A percentile compares a stretch with the other conserved stretches of the same genome.
phyloP scores from a whole-genome alignment of 208 protist genomes.

The Phytomonas serpens region DNA sequence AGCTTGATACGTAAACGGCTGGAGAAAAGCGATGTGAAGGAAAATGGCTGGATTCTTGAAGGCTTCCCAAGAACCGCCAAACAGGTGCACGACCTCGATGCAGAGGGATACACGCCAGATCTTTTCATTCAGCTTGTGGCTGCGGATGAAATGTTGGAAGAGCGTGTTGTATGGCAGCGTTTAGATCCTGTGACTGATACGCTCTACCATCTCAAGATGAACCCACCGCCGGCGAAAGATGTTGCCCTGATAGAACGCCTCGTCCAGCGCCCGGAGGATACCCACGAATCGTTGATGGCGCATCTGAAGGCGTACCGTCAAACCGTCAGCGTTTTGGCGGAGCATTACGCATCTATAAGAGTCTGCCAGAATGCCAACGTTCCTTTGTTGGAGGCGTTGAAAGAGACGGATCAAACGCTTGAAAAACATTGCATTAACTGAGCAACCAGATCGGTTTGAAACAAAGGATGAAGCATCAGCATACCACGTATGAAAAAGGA shows the following conservation, averaged over 20 bases:
- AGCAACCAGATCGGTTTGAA: not conserved
- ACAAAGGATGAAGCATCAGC: not conserved
- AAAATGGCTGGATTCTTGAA: slow-evolving; percentile 87
- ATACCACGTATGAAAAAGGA: not conserved
- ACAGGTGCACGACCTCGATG: slow-evolving; percentile 75
- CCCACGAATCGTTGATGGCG: slow-evolving; percentile 41
- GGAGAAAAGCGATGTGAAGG: slow-evolving; percentile 45
- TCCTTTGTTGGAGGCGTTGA: slow-evolving; percentile 22
- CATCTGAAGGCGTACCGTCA: slow-evolving; percentile 75
- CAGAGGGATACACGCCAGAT: slow-evolving; percentile 49
- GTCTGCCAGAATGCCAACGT: slow-evolving; percentile 46
- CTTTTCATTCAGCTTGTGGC: slow-evolving; percentile 65
- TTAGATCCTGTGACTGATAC: slow-evolving; percentile 70
- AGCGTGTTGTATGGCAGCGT: slow-evolving; percentile 81
- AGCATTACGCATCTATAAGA: slow-evolving; percentile 55
- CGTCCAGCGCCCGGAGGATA: slow-evolving; percentile 80
- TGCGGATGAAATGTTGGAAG: slow-evolving; percentile 60
- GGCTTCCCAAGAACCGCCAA: slow-evolving; percentile 81
- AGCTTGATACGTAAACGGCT: slow-evolving; percentile 62
- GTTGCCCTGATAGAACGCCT: slow-evolving; percentile 64
- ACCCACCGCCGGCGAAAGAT: slow-evolving; percentile 73
- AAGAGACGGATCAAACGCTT: slow-evolving; percentile 35
- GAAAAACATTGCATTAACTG: slow-evolving; percentile 17
- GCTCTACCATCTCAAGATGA: slow-evolving; percentile 86
- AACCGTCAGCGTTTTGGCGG: slow-evolving; percentile 38